phyloP scores from a whole-genome alignment of 495 filamentous ascomycete species.

The Neohortaea acidophila region DNA sequence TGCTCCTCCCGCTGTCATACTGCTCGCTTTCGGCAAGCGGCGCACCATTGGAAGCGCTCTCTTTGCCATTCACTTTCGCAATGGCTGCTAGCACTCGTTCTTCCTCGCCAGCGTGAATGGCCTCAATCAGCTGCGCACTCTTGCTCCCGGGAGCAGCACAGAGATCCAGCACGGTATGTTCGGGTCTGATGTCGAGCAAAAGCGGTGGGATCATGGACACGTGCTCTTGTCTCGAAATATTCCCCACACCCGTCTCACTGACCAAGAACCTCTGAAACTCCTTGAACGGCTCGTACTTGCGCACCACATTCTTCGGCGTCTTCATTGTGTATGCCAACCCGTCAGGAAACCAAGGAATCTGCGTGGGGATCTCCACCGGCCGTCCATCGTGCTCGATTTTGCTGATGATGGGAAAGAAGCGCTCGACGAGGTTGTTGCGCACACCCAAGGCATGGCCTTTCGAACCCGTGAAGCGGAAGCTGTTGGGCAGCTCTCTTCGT shows the following conservation, averaged over 20 bases:
- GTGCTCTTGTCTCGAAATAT: conserved; percentile 90
- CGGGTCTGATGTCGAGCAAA: conserved; percentile 74
- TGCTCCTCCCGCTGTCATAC: conserved; percentile 69
- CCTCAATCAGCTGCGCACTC: conserved; percentile 84
- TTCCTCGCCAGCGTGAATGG: conserved; percentile 86
- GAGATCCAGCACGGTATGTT: conserved; percentile 85
- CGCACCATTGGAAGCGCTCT: conserved; percentile 25
- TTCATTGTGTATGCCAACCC: conserved; percentile 91
- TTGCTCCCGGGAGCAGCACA: conserved; percentile 96
- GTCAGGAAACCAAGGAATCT: conserved; percentile 84
- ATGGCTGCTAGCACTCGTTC: conserved; percentile 47
- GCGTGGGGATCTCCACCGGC: conserved; percentile 59
- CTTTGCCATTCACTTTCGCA: conserved; percentile 1
- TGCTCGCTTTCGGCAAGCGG: conserved; percentile 29
- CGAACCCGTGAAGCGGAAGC: conserved; percentile 89
- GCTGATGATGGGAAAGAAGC: conserved; percentile 76
- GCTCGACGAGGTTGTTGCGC: conserved; percentile 65
- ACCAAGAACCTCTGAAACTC: conserved; percentile 97
- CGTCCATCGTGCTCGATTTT: conserved; percentile 65
- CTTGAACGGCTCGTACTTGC: conserved; percentile 80
- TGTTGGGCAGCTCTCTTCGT: conserved; percentile 74
- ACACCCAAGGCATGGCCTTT: conserved; percentile 83
- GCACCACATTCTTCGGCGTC: conserved; percentile 81
- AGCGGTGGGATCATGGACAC: conserved; percentile 98
- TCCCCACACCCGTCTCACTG: conserved; percentile 88